Base-by-base conservation (phyloP, 495 filamentous ascomycete species). In the Penicillium herquei region DNA sequence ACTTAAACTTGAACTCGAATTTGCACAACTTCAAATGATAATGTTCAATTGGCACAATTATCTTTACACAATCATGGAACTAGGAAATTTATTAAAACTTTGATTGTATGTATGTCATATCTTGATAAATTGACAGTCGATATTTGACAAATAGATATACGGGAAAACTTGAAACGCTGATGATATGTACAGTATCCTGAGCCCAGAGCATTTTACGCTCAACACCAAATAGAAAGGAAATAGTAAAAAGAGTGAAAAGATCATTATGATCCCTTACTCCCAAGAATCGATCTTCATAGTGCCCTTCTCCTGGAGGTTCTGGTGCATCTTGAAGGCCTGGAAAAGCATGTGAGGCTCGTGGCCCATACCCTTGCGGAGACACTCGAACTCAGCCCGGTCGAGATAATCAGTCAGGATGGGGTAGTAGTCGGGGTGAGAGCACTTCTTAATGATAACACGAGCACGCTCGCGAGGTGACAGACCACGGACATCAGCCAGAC, bases 291-390 rank as follows among this genome's bases (percentile, higher is more conserved):
- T 86, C 73, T 84, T 87, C 92, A 96, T 96, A 56, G 88, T 93
- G 17, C 91, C 90, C 66, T 90, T 84, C 75, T 88, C 84, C 56
- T 83, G 70, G 50, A 96, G 72, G 51, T 89, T 87, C 77, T 87
- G 84, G 72, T 96, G 91, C 90, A 95, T 91, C 69, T 94, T 88
- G 72, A 95, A 95, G 14, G 81, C 76, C 70, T 94, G 85, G 75
- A 82, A 92, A 43, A 96, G 74, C 71, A 94, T 73, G 68, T 95
- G 90, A 21, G 91, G 91, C 78, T 95, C 90, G 71, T 94, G 91
- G 40, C 89, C 90, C 90, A 87, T 89, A 35, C 90, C 91, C 82
- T 91, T 93, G 70, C 79, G 82, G 70, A 96, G 66, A 68, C 91
- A 96, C 74, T 94, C 88, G 62, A 80, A 89, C 77, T 96, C 91